Conservation (phyloP, 1,139 yeast species). For the Pichiaceae sp. region DNA sequence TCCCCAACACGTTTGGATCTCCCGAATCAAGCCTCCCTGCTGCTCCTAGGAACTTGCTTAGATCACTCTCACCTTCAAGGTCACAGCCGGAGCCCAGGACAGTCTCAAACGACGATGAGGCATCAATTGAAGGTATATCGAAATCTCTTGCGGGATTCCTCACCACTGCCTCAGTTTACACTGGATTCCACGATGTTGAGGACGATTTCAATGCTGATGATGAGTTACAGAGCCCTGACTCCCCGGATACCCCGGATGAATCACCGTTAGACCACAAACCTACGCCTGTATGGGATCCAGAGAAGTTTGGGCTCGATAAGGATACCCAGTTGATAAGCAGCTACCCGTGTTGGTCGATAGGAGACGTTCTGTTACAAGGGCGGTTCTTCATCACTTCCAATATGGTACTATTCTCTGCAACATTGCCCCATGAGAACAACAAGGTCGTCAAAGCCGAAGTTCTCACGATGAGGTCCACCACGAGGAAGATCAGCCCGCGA, state of each 20-base stretch:
- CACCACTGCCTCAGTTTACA: slow-evolving; percentile 45
- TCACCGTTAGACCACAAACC: not conserved
- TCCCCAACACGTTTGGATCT: too few relatives aligned
- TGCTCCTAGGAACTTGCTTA: too few relatives aligned
- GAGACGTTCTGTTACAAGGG: slow-evolving; percentile 81
- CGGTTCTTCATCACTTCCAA: slow-evolving; percentile 64
- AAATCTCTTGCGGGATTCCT: slow-evolving; percentile 40
- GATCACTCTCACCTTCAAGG: too few relatives aligned
- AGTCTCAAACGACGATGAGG: slow-evolving; percentile 4
- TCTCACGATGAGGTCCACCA: slow-evolving; percentile 25
- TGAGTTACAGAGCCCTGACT: not conserved
- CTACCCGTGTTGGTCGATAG: slow-evolving; percentile 70
- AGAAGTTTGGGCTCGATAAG: slow-evolving; percentile 32
- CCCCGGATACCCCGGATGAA: not conserved
- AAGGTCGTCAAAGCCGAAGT: slow-evolving; percentile 43
- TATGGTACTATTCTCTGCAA: slow-evolving; percentile 69
- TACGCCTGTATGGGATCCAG: slow-evolving; percentile 21
- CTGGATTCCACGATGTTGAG: slow-evolving; percentile 28
- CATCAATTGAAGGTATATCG: slow-evolving; percentile 30
- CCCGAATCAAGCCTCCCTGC: too few relatives aligned
- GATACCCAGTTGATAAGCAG: slow-evolving; percentile 48
- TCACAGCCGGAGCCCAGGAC: too few relatives aligned
- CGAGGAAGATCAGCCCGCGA: slow-evolving; percentile 21
- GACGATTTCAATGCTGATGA: not conserved
- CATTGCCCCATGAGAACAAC: slow-evolving; percentile 60